Evolutionary conservation across 2,329 filamentous ascomycete species (phyloP), one percentile per base, ranked within the genome.

Genomic region (Chaetomiaceae sp.): DNA sequence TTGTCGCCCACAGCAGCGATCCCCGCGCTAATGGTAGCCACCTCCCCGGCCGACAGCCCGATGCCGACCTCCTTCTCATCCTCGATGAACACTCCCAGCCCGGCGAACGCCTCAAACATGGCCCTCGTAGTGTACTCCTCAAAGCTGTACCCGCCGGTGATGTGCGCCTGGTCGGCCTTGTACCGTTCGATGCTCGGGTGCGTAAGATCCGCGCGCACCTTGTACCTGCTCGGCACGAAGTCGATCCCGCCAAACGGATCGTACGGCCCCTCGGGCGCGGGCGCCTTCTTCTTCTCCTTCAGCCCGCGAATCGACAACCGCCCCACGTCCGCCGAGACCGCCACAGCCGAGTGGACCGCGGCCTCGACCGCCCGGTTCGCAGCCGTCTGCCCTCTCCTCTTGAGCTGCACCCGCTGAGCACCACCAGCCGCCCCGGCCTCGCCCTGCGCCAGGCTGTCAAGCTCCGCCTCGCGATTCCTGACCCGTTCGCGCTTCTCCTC

Each of bases 61-160:
- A 67, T 58, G 15, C 65, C 67, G 42, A 63, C 68, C 40, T 75
- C 71, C 69, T 81, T 81, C 65, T 95, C 91, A 42, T 96, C 90
- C 33, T 82, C 86, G 38, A 99, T 76, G 63, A 95, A 95, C 38
- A 95, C 88, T 0, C 88, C 90, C 56, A 99, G 70, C 0, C 95
- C 94, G 0, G 89, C 84, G 71, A 96, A 97, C 0, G 92, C 91
- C 66, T 96, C 91, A 56, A 89, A 88, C 66, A 99, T 74, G 22
- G 89, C 85, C 22, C 91, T 79, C 7, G 84, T 78, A 64, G 90
- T 89, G 66, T 94, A 97, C 66, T 96, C 91, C 31, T 81, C 76
- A 39, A 92, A 75, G 63, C 86, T 85, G 71, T 95, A 97, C 0
- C 94, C 95, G 29, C 91, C 91, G 15, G 88, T 89, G 47, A 80